Evolutionary conservation across 306 rosid genomes (phyloP).

Genomic region (Arachis hypogaea): DNA sequence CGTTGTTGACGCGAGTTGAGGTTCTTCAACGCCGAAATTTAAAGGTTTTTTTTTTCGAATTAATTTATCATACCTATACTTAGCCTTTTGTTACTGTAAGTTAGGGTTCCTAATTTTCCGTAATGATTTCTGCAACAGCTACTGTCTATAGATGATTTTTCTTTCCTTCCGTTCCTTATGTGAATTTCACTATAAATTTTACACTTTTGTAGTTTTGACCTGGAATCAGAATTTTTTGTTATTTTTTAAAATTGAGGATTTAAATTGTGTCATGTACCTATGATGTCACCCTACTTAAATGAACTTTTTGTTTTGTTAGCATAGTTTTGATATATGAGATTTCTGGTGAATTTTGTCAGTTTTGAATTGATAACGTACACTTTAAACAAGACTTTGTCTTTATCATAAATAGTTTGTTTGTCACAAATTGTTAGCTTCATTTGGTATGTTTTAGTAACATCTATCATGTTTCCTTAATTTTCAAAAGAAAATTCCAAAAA

Average conservation of each 20-base stretch:
- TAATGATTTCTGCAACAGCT: neutral
- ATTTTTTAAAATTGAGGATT: neutral
- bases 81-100: conserved; percentile 37
- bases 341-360: neutral
- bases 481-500: neutral
- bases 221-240: conserved; percentile 2
- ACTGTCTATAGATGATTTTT: neutral
- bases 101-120: conserved; percentile 16
- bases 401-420: neutral
- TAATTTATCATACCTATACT: neutral
- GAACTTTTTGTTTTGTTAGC: conserved; percentile 1
- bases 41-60: neutral
- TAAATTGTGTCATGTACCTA: neutral
- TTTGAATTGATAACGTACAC: neutral
- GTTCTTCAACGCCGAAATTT: neutral
- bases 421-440: conserved; percentile 1
- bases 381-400: neutral
- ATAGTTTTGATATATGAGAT: neutral
- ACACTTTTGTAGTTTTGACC: neutral
- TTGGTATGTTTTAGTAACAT: neutral
- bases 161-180: too few species aligned
- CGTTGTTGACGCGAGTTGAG: neutral
- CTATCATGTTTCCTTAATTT: neutral
- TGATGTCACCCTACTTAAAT: neutral
- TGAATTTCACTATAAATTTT: neutral